Evolutionary conservation across 805 yeast species (phyloP).

Genomic region (Sugiyamaella qingdaonensis): DNA sequence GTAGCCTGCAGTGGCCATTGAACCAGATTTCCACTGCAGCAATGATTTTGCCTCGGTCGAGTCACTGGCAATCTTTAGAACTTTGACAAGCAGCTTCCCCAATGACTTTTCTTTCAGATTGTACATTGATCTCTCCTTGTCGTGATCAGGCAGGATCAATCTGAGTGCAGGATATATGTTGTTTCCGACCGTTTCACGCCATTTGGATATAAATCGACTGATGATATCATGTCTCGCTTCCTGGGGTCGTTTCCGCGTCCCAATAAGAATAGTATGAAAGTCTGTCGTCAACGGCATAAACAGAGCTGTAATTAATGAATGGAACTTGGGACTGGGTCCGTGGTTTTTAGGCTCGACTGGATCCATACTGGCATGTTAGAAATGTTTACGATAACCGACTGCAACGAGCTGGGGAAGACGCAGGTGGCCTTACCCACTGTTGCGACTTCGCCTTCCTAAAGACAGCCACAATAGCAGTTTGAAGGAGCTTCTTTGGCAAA

Average conservation of each 20-base stretch:
- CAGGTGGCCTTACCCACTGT: too few species aligned
- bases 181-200: constrained; percentile 53
- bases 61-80: constrained; percentile 52
- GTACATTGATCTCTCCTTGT: constrained; percentile 49
- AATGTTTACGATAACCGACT: too few species aligned
- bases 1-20: constrained; percentile 40
- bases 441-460: too few species aligned
- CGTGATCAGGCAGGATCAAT: constrained; percentile 46
- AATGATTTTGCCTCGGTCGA: constrained; percentile 56
- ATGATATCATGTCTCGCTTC: constrained; percentile 32
- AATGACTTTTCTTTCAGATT: constrained; percentile 61
- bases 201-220: constrained; percentile 41
- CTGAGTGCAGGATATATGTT: constrained; percentile 66
- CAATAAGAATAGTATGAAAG: constrained; percentile 25
- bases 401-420: too few species aligned
- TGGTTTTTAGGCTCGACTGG: constrained; percentile 34
- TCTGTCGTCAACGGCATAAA: constrained; percentile 40
- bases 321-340: constrained; percentile 40
- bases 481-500: too few species aligned
- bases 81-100: constrained; percentile 42
- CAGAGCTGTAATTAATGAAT: constrained; percentile 39
- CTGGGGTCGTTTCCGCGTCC: constrained; percentile 13
- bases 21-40: constrained; percentile 45
- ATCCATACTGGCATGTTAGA: background rate
- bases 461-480: too few species aligned